These are phyloP conservation scores for Eucalyptus sp. DNA, from an alignment of 345 rosid genomes.

Conservation along the genomic window DNA sequence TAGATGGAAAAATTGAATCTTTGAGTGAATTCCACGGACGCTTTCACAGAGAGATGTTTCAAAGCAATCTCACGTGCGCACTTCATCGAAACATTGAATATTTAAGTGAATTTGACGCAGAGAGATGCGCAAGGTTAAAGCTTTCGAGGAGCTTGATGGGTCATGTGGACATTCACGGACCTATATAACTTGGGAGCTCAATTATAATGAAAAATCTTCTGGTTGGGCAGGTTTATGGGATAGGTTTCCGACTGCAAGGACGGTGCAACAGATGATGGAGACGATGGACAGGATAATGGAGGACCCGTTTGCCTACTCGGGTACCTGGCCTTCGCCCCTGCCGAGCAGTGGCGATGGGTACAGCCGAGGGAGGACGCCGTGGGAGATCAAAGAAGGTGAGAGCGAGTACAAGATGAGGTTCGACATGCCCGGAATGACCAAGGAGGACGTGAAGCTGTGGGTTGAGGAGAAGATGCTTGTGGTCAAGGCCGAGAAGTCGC, in stretches of 20 bases:
- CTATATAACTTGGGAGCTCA: not conserved
- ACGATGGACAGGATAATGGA: conserved; percentile 56
- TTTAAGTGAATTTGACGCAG: not conserved
- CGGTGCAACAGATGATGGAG: conserved; percentile 61
- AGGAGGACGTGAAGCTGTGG: conserved; percentile 50
- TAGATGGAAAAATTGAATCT: not conserved
- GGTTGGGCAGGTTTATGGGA: conserved; percentile 21
- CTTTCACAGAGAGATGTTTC: not conserved
- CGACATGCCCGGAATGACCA: conserved; percentile 67
- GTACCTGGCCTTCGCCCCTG: conserved; percentile 13
- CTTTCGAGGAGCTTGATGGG: not conserved
- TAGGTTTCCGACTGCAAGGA: conserved; percentile 44
- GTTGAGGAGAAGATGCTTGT: conserved; percentile 52
- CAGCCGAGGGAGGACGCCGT: conserved; percentile 50
- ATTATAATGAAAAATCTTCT: not conserved
- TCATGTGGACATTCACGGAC: not conserved
- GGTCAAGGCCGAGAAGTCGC: conserved; percentile 40
- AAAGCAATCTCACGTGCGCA: not conserved
- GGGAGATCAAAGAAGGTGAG: conserved; percentile 53
- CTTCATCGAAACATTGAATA: not conserved
- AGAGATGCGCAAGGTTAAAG: not conserved
- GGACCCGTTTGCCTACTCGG: conserved; percentile 20
- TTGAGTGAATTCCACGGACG: not conserved
- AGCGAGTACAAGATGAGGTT: conserved; percentile 50
- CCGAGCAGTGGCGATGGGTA: conserved; percentile 7